Conservation (phyloP, 768 basidiomycete genomes). For the Russula sp. region DNA sequence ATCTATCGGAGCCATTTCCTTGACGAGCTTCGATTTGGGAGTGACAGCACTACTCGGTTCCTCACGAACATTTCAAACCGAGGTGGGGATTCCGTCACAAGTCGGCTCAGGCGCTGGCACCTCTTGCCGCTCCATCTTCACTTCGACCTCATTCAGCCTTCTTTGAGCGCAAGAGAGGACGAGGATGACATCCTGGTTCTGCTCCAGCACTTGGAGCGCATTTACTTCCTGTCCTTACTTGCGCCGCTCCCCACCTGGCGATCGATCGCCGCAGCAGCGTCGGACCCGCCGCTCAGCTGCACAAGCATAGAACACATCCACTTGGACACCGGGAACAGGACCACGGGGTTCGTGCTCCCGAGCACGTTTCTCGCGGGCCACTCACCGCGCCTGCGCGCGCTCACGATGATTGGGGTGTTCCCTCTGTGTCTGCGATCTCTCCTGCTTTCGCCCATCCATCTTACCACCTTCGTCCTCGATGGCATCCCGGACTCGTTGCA, state of each 20-base stretch:
- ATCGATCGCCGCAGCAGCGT: background rate
- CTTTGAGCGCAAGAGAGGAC: background rate
- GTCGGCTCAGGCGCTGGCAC: background rate
- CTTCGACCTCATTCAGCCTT: background rate
- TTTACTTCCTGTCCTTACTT: background rate
- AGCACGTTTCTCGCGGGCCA: background rate
- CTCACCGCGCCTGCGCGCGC: too few species aligned
- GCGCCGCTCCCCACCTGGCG: background rate
- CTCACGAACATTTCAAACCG: background rate
- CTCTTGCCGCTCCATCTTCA: background rate
- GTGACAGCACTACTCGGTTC: background rate
- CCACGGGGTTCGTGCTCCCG: background rate
- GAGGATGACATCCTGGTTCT: background rate
- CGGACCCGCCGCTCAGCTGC: background rate
- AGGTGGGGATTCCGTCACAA: background rate
- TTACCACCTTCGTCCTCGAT: too few species aligned
- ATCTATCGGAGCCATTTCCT: background rate
- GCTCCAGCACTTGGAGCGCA: background rate
- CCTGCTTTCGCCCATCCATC: too few species aligned
- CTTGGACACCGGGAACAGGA: background rate
- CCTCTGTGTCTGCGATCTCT: too few species aligned
- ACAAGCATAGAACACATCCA: background rate
- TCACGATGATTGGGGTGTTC: too few species aligned
- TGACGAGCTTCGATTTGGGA: background rate
- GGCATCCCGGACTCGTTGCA: too few species aligned